Evolutionary conservation across 192 early-diverging fungal species (phyloP).

Genomic region (Mortierella hygrophila): DNA sequence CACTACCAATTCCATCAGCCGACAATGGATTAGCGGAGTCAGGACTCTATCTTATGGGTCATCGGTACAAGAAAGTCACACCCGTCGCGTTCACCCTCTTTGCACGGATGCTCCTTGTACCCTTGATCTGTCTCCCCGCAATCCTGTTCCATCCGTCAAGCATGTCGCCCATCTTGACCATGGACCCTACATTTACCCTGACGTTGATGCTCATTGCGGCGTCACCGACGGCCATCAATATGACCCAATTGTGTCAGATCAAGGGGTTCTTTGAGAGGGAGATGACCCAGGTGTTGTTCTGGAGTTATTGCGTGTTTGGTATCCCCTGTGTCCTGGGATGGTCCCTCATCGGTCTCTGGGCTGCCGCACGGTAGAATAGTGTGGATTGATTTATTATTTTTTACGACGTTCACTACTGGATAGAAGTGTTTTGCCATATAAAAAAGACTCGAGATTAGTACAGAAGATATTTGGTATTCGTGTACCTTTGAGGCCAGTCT

Average conservation of each 20-base stretch:
- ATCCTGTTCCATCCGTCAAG: constrained; percentile 34
- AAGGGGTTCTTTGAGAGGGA: constrained; percentile 78
- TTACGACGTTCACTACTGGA: background rate
- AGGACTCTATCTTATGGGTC: constrained; percentile 23
- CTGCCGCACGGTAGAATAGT: constrained; percentile 17
- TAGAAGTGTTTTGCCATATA: too few species aligned
- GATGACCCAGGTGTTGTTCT: constrained; percentile 75
- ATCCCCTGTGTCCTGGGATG: constrained; percentile 47
- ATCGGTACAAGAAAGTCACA: constrained; percentile 29
- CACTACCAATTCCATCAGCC: constrained; percentile 30
- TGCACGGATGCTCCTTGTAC: constrained; percentile 56
- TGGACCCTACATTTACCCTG: constrained; percentile 74
- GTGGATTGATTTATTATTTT: background rate
- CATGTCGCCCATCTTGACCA: constrained; percentile 58
- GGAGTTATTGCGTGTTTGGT: constrained; percentile 68
- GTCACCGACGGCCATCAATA: constrained; percentile 78
- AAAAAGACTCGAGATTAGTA: too few species aligned
- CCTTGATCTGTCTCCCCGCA: constrained; percentile 52
- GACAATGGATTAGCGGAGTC: constrained; percentile 69
- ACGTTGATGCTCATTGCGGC: constrained; percentile 71
- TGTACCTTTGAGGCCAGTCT: background rate
- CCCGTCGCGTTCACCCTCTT: constrained; percentile 44
- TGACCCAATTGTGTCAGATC: constrained; percentile 77
- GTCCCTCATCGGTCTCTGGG: constrained; percentile 38
- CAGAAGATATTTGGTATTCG: background rate